phyloP scores from a whole-genome alignment of 805 yeast species.

The Candida koratica region DNA sequence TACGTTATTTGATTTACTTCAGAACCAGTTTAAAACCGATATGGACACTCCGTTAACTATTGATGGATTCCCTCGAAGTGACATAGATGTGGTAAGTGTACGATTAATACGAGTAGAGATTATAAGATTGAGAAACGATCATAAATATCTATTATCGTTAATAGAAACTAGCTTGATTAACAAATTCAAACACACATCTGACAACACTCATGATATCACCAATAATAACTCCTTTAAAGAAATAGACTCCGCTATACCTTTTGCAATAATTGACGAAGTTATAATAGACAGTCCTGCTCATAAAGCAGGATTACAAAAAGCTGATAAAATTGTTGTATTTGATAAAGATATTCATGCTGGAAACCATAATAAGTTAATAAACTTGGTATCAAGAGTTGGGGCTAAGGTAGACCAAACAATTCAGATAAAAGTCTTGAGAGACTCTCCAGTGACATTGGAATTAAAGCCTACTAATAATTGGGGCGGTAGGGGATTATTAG shows the following conservation, averaged over 20 bases:
- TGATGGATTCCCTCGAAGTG: slow-evolving; percentile 86
- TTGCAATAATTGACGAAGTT: slow-evolving; percentile 53
- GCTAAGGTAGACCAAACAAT: slow-evolving; percentile 29
- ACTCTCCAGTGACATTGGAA: slow-evolving; percentile 16
- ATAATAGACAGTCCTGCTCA: slow-evolving; percentile 54
- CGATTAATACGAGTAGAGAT: slow-evolving; percentile 61
- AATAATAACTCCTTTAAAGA: background rate
- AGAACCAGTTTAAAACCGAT: slow-evolving; percentile 43
- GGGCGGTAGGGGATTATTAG: slow-evolving; percentile 67
- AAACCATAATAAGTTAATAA: slow-evolving; percentile 49
- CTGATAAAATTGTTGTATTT: slow-evolving; percentile 54
- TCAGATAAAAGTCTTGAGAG: slow-evolving; percentile 29
- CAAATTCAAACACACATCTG: slow-evolving; percentile 30
- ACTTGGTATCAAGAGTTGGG: slow-evolving; percentile 43
- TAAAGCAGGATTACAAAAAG: slow-evolving; percentile 45
- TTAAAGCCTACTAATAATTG: slow-evolving; percentile 50
- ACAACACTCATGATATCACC: background rate
- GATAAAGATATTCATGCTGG: slow-evolving; percentile 49
- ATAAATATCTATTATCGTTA: slow-evolving; percentile 43
- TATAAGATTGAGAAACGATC: slow-evolving; percentile 68
- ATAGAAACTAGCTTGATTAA: slow-evolving; percentile 46
- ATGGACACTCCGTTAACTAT: slow-evolving; percentile 66
- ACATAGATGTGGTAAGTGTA: slow-evolving; percentile 70
- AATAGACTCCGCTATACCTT: slow-evolving; percentile 38
- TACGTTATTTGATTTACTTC: slow-evolving; percentile 40